Percentiles rank a stretch among this genome's conserved stretches.
phyloP scores from a whole-genome alignment of 1,284 basidiomycete species.

The Phellinidium pouzarii region DNA sequence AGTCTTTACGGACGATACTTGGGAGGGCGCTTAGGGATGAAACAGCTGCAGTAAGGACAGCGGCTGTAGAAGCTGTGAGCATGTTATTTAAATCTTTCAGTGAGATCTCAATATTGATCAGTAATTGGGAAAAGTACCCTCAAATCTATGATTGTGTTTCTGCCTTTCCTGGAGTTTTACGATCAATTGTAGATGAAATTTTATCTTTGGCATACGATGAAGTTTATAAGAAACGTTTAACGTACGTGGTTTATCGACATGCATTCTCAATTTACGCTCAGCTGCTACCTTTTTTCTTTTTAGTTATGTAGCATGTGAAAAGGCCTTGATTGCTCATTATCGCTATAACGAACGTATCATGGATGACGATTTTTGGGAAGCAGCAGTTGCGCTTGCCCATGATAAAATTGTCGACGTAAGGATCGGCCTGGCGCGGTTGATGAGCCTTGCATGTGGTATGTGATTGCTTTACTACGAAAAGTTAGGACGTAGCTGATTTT shows the following conservation, averaged over 20 bases:
- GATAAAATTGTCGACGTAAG: slow-evolving; percentile 85
- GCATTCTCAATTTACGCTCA: slow-evolving; percentile 10
- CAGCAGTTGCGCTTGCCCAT: slow-evolving; percentile 50
- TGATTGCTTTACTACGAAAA: slow-evolving; percentile 14
- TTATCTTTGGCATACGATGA: slow-evolving; percentile 46
- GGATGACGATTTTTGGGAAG: slow-evolving; percentile 55
- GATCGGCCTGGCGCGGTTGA: slow-evolving; percentile 73
- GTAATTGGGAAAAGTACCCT: slow-evolving; percentile 31
- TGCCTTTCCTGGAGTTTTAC: slow-evolving; percentile 32
- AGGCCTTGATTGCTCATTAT: slow-evolving; percentile 31
- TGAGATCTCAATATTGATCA: slow-evolving; percentile 20
- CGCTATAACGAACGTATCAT: slow-evolving; percentile 28
- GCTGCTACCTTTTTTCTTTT: slow-evolving; percentile 7
- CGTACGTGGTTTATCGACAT: slow-evolving; percentile 39
- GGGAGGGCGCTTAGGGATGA: slow-evolving; percentile 67
- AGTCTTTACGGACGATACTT: slow-evolving; percentile 42
- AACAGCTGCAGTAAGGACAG: slow-evolving; percentile 80
- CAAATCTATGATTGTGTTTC: slow-evolving; percentile 44
- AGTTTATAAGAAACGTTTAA: slow-evolving; percentile 67
- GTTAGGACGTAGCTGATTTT: slow-evolving; percentile 3
- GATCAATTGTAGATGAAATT: slow-evolving; percentile 44
- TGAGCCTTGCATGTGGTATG: slow-evolving; percentile 50
- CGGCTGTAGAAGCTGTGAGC: slow-evolving; percentile 62
- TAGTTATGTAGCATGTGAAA: slow-evolving; percentile 33
- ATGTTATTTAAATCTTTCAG: slow-evolving; percentile 15